Evolutionary conservation across 129 eudicot species (phyloP), one percentile per base, ranked within the genome.

Genomic region (Arctium lappa): DNA sequence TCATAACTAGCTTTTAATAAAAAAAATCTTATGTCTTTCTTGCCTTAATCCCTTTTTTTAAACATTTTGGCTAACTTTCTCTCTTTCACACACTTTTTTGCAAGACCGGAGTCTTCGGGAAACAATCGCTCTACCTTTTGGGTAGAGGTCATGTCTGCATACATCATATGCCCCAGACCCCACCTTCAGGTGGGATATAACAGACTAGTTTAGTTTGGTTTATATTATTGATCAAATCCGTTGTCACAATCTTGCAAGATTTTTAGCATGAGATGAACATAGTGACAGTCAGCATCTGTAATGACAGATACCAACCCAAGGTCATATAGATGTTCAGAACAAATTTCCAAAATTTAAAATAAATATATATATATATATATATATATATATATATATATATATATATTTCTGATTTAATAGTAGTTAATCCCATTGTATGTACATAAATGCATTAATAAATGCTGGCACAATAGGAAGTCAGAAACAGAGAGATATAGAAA

Each of bases 401-500:
- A 22, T 22, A 22, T 22, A 15, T 53, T 60, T 60, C 29, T 60
- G 9, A 60, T n/a, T 60, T 60, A 16, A 29, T n/a, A 60, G 66
- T 15, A 15, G 68, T 5, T 60, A 56, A 56, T 56, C 66, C 66
- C 22, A 16, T 56, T 16, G 6, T 53, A 53, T 13, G 22, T 53
- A 53, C n/a, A 12, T 13, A 53, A 53, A 15, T 16, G 68, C 68
- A 16, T 60, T 60, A 3, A 60, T 60, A 60, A 60, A 60, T 60
- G 68, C 29, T 15, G 66, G 29, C 65, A 56, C 2, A 15, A 4
- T 15, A 56, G 8, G 8, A 56, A 56, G 65, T 15, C 16, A 11
- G 8, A 44, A 63, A 80, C 11, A 36, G 30, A 76, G 30, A 34
- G 42, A 44, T 78, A 32, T 62, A 80, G 72, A 83, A 69, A 79